These are phyloP conservation scores for Fusarium coffeatum DNA, from an alignment of 2,329 filamentous ascomycete genomes.

Conservation along the genomic window DNA sequence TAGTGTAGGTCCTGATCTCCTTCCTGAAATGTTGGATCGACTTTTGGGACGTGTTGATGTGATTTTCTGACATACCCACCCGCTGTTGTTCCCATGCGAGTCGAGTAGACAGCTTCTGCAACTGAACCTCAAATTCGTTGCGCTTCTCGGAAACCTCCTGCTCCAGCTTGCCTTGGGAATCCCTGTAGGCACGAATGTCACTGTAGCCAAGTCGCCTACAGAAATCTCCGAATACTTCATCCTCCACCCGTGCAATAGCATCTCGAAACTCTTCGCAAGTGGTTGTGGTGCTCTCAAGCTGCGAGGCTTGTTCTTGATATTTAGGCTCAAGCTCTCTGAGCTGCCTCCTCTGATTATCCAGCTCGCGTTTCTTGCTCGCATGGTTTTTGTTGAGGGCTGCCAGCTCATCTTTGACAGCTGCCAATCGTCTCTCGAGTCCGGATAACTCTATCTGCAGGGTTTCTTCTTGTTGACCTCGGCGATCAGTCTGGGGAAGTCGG, in stretches of 20 bases:
- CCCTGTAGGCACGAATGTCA: slow-evolving; percentile 92
- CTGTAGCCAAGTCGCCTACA: slow-evolving; percentile 87
- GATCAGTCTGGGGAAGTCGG: slow-evolving; percentile 81
- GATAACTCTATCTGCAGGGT: slow-evolving; percentile 81
- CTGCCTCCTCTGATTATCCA: slow-evolving; percentile 78
- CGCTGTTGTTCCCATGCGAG: slow-evolving; percentile 67
- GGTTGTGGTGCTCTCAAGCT: slow-evolving; percentile 69
- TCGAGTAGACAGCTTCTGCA: slow-evolving; percentile 74
- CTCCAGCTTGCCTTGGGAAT: slow-evolving; percentile 90
- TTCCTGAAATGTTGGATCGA: slow-evolving; percentile 73
- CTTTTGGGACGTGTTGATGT: slow-evolving; percentile 75
- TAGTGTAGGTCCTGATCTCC: slow-evolving; percentile 76
- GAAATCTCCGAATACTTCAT: slow-evolving; percentile 87
- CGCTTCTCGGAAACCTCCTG: slow-evolving; percentile 90
- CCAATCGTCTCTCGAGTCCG: slow-evolving; percentile 81
- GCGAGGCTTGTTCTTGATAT: slow-evolving; percentile 76
- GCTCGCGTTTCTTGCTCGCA: slow-evolving; percentile 83
- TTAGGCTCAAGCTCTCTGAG: slow-evolving; percentile 82
- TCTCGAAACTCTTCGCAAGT: slow-evolving; percentile 65
- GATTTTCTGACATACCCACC: slow-evolving; percentile 68
- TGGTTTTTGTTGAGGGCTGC: slow-evolving; percentile 84
- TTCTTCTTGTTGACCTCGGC: slow-evolving; percentile 82
- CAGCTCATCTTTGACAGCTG: slow-evolving; percentile 79
- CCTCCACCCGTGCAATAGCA: slow-evolving; percentile 84
- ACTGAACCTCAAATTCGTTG: slow-evolving; percentile 86